phyloP scores from a whole-genome alignment of 768 basidiomycete species.

The Lactarius quietus region DNA sequence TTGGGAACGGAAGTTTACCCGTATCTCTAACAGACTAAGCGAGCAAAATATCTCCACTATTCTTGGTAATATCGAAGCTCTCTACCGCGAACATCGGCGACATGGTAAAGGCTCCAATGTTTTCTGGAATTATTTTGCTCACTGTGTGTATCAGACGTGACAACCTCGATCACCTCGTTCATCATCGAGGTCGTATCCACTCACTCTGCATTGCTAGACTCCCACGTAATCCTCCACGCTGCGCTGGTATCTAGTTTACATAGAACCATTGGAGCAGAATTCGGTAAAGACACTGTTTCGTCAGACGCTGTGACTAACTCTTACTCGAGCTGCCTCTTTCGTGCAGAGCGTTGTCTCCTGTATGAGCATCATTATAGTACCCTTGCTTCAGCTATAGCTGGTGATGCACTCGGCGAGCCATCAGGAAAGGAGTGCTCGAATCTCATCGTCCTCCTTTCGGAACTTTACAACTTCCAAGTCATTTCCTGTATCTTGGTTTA shows the following conservation, averaged over 20 bases:
- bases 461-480: constrained; percentile 95
- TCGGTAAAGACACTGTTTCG: constrained; percentile 53
- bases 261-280: constrained; percentile 80
- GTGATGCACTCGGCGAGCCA: constrained; percentile 32
- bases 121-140: background rate
- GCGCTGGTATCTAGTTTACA: constrained; percentile 80
- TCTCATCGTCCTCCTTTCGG: constrained; percentile 80
- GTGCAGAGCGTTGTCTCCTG: constrained; percentile 63
- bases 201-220: constrained; percentile 79
- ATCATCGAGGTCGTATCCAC: constrained; percentile 77
- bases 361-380: constrained; percentile 58
- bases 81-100: constrained; percentile 73
- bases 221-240: constrained; percentile 85
- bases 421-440: constrained; percentile 88
- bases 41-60: constrained; percentile 85
- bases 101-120: constrained; percentile 51
- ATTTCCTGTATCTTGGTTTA: constrained; percentile 86
- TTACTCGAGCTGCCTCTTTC: constrained; percentile 68
- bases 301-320: constrained; percentile 2
- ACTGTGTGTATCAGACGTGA: constrained; percentile 52
- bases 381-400: constrained; percentile 27
- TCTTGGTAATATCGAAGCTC: constrained; percentile 64
- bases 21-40: constrained; percentile 58
- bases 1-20: background rate
- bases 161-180: constrained; percentile 68